These are phyloP conservation scores for Phascolomyces articulosus DNA, from an alignment of 371 early-diverging fungal species.

Conservation along the genomic window DNA sequence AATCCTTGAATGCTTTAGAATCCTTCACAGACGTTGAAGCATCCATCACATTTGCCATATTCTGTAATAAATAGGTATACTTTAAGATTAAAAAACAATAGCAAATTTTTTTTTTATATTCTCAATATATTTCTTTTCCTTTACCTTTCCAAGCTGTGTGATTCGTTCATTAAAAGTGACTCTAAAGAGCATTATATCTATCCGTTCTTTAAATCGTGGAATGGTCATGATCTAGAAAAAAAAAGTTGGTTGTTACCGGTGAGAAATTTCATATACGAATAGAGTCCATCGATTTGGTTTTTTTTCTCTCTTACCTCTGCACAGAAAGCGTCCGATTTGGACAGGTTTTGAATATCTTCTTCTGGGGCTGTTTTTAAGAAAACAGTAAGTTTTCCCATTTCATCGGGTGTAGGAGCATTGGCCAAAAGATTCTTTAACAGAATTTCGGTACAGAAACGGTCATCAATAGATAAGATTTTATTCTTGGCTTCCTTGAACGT, in stretches of 20 bases:
- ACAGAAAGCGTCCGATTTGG: slow-evolving; percentile 84
- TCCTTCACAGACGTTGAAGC: slow-evolving; percentile 61
- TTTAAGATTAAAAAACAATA: background rate
- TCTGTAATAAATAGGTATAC: slow-evolving; percentile 24
- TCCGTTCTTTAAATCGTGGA: slow-evolving; percentile 77
- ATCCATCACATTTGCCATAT: slow-evolving; percentile 55
- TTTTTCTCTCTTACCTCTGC: slow-evolving; percentile 81
- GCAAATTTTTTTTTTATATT: too few relatives aligned
- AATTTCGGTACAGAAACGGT: slow-evolving; percentile 67
- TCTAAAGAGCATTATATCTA: slow-evolving; percentile 77
- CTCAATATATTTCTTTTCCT: background rate
- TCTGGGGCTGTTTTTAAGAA: slow-evolving; percentile 64
- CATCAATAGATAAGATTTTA: slow-evolving; percentile 70
- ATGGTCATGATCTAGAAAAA: slow-evolving; percentile 77
- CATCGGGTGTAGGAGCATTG: slow-evolving; percentile 76
- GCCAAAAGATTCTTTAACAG: slow-evolving; percentile 67
- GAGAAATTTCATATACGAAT: too few relatives aligned
- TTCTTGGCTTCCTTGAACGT: slow-evolving; percentile 63
- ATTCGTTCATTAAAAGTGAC: slow-evolving; percentile 75
- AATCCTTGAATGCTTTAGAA: slow-evolving; percentile 50
- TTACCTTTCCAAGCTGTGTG: slow-evolving; percentile 67
- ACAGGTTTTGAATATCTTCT: slow-evolving; percentile 67
- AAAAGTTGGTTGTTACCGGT: too few relatives aligned
- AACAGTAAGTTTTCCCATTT: slow-evolving; percentile 74
- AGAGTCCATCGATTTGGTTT: too few relatives aligned